These are phyloP conservation scores for Hypoxylon sp. DNA, from an alignment of 2,329 filamentous ascomycete species.

Conservation along the genomic window DNA sequence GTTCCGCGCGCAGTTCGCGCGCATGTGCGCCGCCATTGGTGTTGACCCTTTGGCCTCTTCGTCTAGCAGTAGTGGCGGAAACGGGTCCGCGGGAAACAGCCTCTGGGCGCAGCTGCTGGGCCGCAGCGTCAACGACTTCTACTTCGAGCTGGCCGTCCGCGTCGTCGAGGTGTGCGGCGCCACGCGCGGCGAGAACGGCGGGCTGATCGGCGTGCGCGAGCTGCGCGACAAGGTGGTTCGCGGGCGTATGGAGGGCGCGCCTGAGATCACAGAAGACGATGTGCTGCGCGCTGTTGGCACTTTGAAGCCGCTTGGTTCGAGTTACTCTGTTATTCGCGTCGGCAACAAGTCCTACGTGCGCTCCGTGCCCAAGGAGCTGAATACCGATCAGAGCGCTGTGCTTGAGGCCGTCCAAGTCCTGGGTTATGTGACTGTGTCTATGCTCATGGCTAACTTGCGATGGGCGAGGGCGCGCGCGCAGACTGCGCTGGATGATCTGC, in stretches of 20 bases:
- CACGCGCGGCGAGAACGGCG: conserved; percentile 90
- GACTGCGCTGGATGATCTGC: conserved; percentile 88
- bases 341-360: conserved; percentile 88
- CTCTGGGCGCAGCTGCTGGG: conserved; percentile 95
- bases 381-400: conserved; percentile 90
- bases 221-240: conserved; percentile 78
- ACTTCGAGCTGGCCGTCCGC: conserved; percentile 95
- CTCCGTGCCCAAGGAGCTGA: conserved; percentile 93
- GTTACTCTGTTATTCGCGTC: conserved; percentile 84
- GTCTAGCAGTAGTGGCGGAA: conserved; percentile 55
- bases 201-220: conserved; percentile 85
- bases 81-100: too few relatives aligned
- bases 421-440: conserved; percentile 88
- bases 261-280: conserved; percentile 89
- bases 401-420: conserved; percentile 90
- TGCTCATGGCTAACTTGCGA: conserved; percentile 84
- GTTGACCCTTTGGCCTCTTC: conserved; percentile 85
- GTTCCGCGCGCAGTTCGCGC: conserved; percentile 96
- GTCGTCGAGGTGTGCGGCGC: conserved; percentile 92
- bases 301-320: conserved; percentile 84
- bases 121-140: conserved; percentile 94
- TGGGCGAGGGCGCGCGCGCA: conserved; percentile 88
- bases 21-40: conserved; percentile 97
- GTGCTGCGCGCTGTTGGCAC: conserved; percentile 88
- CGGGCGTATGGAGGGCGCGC: conserved; percentile 76